Evolutionary conservation across 768 basidiomycete species (phyloP).

Genomic region (Cystoderma amianthinum): DNA sequence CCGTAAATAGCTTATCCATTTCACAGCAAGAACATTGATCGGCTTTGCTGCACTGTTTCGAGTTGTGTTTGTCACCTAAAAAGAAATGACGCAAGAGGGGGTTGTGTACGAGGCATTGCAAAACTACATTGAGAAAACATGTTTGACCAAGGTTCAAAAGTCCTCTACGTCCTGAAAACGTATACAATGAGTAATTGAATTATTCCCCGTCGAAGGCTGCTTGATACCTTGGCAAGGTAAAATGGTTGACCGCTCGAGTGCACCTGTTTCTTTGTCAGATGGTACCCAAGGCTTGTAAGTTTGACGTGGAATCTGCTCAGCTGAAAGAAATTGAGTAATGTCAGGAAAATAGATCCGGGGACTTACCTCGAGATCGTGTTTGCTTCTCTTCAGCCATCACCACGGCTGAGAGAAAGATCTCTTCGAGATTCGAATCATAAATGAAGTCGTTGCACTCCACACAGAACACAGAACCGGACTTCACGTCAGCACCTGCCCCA

Average conservation of each 20-base stretch:
- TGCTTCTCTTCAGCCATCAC: conserved; percentile 54
- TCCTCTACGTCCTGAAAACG: conserved; percentile 67
- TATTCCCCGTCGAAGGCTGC: not conserved
- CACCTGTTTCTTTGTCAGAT: conserved; percentile 25
- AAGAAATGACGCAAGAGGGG: conserved; percentile 87
- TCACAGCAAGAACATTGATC: conserved; percentile 84
- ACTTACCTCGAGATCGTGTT: conserved; percentile 52
- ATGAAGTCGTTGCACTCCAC: conserved; percentile 69
- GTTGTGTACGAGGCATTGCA: conserved; percentile 87
- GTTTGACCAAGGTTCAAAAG: conserved; percentile 88
- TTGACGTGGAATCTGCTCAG: conserved; percentile 26
- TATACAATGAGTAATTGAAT: not conserved
- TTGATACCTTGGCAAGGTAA: conserved; percentile 76
- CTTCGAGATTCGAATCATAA: conserved; percentile 48
- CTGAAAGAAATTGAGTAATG: conserved; percentile 12
- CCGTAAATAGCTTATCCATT: conserved; percentile 82
- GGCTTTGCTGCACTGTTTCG: conserved; percentile 53
- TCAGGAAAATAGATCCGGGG: not conserved
- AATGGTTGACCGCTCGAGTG: conserved; percentile 40
- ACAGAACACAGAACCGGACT: conserved; percentile 73
- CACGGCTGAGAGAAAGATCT: conserved; percentile 32
- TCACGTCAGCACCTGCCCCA: conserved; percentile 62
- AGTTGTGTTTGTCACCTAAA: conserved; percentile 86
- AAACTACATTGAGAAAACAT: conserved; percentile 88
- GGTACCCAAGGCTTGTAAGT: conserved; percentile 33